Percentiles rank a stretch among this genome's conserved stretches.
phyloP scores from a whole-genome alignment of 441 rosid genomes.

The Raphanus hybrid region DNA sequence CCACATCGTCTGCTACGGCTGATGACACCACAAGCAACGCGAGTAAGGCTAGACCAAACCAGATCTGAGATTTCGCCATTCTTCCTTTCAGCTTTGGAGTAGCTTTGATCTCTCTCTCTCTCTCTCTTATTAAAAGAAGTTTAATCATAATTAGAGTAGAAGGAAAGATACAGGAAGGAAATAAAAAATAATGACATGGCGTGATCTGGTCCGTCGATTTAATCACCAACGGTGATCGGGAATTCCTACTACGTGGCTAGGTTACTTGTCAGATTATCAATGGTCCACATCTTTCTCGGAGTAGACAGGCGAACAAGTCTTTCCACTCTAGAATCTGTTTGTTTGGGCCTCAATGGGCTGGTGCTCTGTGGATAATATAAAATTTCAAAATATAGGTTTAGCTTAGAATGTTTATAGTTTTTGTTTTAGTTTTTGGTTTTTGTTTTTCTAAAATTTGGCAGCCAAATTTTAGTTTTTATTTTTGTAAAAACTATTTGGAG shows the following conservation, averaged over 20 bases:
- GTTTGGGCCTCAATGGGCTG: neutral
- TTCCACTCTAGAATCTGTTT: neutral
- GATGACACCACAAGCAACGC: slow-evolving; percentile 62
- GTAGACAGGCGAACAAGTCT: slow-evolving; percentile 26
- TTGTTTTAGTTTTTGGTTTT: too few species aligned
- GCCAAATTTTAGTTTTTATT: too few species aligned
- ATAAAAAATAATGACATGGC: slow-evolving; percentile 34
- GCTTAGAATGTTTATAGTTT: too few species aligned
- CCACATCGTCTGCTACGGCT: slow-evolving; percentile 78
- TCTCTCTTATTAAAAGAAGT: neutral
- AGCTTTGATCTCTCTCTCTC: slow-evolving; percentile 2
- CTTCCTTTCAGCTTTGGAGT: neutral
- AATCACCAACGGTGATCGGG: slow-evolving; percentile 25
- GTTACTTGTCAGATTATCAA: slow-evolving; percentile 37
- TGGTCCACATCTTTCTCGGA: slow-evolving; percentile 41
- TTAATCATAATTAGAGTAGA: slow-evolving; percentile 2
- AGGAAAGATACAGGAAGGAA: neutral
- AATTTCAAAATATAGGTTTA: neutral
- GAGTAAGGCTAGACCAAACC: slow-evolving; percentile 52
- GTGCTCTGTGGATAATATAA: neutral
- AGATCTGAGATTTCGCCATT: slow-evolving; percentile 88
- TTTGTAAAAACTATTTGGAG: too few species aligned
- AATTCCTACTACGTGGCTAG: slow-evolving; percentile 32
- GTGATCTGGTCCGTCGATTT: slow-evolving; percentile 12
- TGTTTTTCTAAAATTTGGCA: too few species aligned